phyloP scores from a whole-genome alignment of 352 stramenopile species.

The Phytophthora pluvialis region DNA sequence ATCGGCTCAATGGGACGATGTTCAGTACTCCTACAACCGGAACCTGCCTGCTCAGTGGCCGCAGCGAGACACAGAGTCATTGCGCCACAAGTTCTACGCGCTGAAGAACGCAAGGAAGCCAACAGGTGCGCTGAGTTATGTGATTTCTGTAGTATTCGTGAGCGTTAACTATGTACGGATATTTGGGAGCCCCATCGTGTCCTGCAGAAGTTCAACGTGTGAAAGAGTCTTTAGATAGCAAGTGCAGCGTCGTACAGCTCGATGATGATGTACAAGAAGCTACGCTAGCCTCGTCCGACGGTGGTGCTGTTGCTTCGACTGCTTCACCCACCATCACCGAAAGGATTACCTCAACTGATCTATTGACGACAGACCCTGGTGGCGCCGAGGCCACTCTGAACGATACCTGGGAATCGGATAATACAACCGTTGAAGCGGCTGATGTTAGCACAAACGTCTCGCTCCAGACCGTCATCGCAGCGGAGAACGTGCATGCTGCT shows the following conservation, averaged over 20 bases:
- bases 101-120: constrained; percentile 8
- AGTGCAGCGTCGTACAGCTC: not conserved
- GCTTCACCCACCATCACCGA: too few relatives aligned
- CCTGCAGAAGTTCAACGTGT: not conserved
- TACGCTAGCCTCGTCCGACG: too few relatives aligned
- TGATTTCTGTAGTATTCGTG: not conserved
- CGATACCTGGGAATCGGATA: not conserved
- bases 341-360: not conserved
- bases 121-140: not conserved
- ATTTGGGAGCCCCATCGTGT: not conserved
- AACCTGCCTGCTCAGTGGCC: constrained; percentile 5
- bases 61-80: not conserved
- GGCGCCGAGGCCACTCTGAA: not conserved
- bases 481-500: too few relatives aligned
- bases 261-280: not conserved
- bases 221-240: not conserved
- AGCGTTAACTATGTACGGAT: not conserved
- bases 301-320: too few relatives aligned
- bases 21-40: constrained; percentile 2
- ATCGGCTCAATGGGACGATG: not conserved
- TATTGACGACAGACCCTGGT: not conserved
- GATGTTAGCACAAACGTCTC: too few relatives aligned
- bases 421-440: too few relatives aligned
- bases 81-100: not conserved
- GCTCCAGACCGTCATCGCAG: too few relatives aligned